Evolutionary conservation across 2,329 filamentous ascomycete species (phyloP).

Genomic region (Ophiostoma piceae): DNA sequence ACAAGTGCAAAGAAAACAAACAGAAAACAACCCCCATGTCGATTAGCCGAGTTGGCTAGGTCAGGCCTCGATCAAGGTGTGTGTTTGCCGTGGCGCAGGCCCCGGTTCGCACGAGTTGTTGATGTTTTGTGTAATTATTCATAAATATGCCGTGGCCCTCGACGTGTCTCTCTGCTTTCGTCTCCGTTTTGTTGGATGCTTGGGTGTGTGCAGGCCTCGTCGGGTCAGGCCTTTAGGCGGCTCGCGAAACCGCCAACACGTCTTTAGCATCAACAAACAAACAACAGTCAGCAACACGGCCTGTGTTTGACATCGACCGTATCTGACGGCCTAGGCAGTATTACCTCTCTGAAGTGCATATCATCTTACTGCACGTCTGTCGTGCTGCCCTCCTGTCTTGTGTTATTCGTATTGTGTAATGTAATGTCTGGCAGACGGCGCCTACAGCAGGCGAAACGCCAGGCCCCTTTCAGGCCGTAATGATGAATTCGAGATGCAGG

Average conservation of each 20-base stretch:
- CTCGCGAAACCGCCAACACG: slow-evolving; percentile 1
- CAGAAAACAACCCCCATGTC: slow-evolving; percentile 7
- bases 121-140: not conserved
- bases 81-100: not conserved
- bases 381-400: not conserved
- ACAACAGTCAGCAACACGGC: not conserved
- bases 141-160: not conserved
- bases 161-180: not conserved
- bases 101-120: not conserved
- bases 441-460: slow-evolving; percentile 9
- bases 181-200: not conserved
- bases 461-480: not conserved
- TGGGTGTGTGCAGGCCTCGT: not conserved
- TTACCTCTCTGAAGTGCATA: not conserved
- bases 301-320: not conserved
- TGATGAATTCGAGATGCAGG: not conserved
- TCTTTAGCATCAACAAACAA: too few relatives aligned
- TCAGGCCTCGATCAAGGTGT: not conserved
- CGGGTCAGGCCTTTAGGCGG: slow-evolving; percentile 2
- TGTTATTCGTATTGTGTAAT: not conserved
- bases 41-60: slow-evolving; percentile 8
- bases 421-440: not conserved
- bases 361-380: not conserved
- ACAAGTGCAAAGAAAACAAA: not conserved
- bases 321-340: not conserved